A percentile compares a stretch with the other conserved stretches of the same genome.
phyloP scores from a whole-genome alignment of 1,284 basidiomycete genomes.

The Phenoliferia sp. region DNA sequence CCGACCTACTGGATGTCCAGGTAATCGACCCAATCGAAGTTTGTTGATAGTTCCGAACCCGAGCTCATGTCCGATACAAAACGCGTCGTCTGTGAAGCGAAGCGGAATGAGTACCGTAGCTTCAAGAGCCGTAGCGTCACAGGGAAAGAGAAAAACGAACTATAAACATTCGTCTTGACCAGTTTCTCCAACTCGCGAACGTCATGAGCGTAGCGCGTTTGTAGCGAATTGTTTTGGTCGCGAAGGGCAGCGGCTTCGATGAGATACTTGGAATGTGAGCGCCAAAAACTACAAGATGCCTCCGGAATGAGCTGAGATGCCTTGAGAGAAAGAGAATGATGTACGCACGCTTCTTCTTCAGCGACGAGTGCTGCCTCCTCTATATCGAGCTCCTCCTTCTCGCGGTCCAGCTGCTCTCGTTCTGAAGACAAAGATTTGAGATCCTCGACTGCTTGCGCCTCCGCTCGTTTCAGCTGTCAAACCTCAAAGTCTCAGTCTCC shows the following conservation, averaged over 20 bases:
- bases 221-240: slow-evolving; percentile 63
- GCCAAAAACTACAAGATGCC: slow-evolving; percentile 65
- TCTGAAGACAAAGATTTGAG: slow-evolving; percentile 51
- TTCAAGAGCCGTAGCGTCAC: neutral
- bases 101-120: neutral
- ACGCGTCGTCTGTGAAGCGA: slow-evolving; percentile 64
- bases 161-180: slow-evolving; percentile 93
- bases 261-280: slow-evolving; percentile 65
- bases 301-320: neutral
- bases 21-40: slow-evolving; percentile 79
- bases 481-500: neutral
- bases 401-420: slow-evolving; percentile 36
- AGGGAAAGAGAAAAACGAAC: slow-evolving; percentile 16
- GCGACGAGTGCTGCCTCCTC: slow-evolving; percentile 66
- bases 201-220: slow-evolving; percentile 53
- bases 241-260: slow-evolving; percentile 60
- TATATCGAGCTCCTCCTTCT: slow-evolving; percentile 45
- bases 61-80: slow-evolving; percentile 93
- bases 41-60: slow-evolving; percentile 97
- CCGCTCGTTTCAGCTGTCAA: slow-evolving; percentile 41
- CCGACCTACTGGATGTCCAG: slow-evolving; percentile 60
- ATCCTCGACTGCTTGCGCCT: slow-evolving; percentile 42
- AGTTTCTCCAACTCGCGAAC: slow-evolving; percentile 66
- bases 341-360: slow-evolving; percentile 70
- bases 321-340: neutral